A percentile compares a stretch with the other conserved stretches of the same genome.
Conservation (phyloP, 1,284 basidiomycete genomes). For the Pholiota adiposa region DNA sequence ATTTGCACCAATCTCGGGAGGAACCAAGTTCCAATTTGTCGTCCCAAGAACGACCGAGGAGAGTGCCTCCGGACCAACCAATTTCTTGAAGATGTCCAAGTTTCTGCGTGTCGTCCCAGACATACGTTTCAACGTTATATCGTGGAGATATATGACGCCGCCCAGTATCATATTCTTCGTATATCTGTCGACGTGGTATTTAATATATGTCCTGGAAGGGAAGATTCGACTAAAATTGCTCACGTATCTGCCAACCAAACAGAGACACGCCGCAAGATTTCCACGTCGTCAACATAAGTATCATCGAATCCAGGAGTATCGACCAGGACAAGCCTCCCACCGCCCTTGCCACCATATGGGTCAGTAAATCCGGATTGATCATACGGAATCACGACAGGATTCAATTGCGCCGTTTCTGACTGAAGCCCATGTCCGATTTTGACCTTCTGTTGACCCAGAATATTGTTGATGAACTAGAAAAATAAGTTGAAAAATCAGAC, state of each 20-base stretch:
- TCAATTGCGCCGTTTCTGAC: conserved; percentile 10
- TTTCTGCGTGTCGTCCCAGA: conserved; percentile 3
- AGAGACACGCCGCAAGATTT: conserved; percentile 24
- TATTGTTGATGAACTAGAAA: conserved; percentile 17
- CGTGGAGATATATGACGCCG: background rate
- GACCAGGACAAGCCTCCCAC: conserved; percentile 24
- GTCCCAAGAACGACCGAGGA: background rate
- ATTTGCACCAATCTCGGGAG: background rate
- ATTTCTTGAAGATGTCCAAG: background rate
- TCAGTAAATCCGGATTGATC: background rate
- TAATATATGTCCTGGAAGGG: background rate
- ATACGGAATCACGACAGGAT: background rate
- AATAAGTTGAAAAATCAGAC: background rate
- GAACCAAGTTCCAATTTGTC: background rate
- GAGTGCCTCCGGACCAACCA: background rate
- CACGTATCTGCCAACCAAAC: background rate
- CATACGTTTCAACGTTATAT: conserved; percentile 1
- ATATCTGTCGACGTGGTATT: background rate
- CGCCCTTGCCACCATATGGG: background rate
- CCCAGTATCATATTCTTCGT: background rate
- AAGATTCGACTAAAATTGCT: background rate
- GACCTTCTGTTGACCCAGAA: background rate
- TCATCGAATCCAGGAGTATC: conserved; percentile 33
- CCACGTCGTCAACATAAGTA: conserved; percentile 23
- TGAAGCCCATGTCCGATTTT: conserved; percentile 8